Conservation (phyloP, 768 basidiomycete genomes). For the Pulveroboletus ravenelii region DNA sequence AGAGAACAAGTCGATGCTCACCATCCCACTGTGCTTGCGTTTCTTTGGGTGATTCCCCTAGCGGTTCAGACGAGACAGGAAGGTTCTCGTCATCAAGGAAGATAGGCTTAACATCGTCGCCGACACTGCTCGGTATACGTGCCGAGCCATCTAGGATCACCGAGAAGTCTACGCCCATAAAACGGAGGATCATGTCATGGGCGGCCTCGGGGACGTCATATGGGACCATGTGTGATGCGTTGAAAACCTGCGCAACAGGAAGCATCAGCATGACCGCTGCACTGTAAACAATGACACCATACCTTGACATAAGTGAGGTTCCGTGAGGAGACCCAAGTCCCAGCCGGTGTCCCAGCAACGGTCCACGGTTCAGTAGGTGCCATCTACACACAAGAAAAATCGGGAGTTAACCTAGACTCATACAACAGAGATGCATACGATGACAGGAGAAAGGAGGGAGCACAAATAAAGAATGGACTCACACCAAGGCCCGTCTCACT, state of each 20-base stretch:
- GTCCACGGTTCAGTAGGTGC: conserved; percentile 70
- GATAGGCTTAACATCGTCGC: conserved; percentile 62
- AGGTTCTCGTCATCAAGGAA: conserved; percentile 45
- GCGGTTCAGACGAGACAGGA: conserved; percentile 31
- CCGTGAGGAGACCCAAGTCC: conserved; percentile 85
- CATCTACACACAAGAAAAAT: conserved; percentile 34
- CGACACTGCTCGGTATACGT: conserved; percentile 75
- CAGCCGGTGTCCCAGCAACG: conserved; percentile 72
- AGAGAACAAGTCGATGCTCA: conserved; percentile 29
- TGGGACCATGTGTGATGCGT: conserved; percentile 95
- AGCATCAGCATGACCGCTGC: not conserved
- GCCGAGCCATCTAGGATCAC: conserved; percentile 78
- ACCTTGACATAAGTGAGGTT: conserved; percentile 95
- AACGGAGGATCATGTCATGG: conserved; percentile 98
- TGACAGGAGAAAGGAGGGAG: not conserved
- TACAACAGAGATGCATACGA: not conserved
- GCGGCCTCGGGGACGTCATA: conserved; percentile 82
- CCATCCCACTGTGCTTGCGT: conserved; percentile 91
- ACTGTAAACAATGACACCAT: not conserved
- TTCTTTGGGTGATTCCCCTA: conserved; percentile 64
- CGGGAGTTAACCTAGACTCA: conserved; percentile 1
- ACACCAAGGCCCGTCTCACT: conserved; percentile 83
- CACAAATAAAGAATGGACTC: conserved; percentile 25
- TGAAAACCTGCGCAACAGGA: conserved; percentile 56
- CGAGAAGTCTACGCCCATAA: conserved; percentile 89